Base-by-base conservation (phyloP, 352 stramenopile genomes). In the Globisporangium solare region DNA sequence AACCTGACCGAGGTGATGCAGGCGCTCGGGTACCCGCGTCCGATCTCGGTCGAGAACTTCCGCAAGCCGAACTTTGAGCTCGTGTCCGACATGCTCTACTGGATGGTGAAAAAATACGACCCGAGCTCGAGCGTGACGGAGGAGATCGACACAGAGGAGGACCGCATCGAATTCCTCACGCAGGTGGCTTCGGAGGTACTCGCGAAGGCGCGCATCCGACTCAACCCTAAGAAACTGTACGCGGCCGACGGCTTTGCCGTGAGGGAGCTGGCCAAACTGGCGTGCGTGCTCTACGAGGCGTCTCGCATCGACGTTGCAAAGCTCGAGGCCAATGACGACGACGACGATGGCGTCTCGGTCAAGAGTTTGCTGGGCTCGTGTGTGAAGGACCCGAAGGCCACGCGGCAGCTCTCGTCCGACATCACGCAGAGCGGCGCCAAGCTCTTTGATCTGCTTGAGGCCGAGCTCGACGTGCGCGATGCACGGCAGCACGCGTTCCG, bases 1-100 rank as follows among this genome's bases (percentile, higher is more conserved):
- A 91, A 98, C 73, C 90, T 99, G 57, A 97, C 89, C 18, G 92
- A 98, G 76, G 97, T 98, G 68, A 97, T 99, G 94, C 83, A 89
- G 12, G 83, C 88, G 15, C 76, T 99, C 31, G 89, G 95, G 18
- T 98, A 98, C 70, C 94, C 92, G 20, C 85, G 90, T 0, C 82
- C 79, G 0, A 72, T 92, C 42, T 94, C 86, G 41, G 80, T 98
- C 68, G 92, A 98, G 54, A 98, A 97, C 72, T 98, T 99, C 60
- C 87, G 93, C 42, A 87, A 74, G 58, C 94, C 94, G n/a, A 98
- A 99, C 75, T 98, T 98, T 60, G 88, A 97, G 68, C 68, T 99
- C 20, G 90, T 99, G 13, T 95, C 95, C 18, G 92, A 98, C 68
- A 68, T 97, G 61, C 74, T 98, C 22, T 98, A 97, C 74, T 99